These are phyloP conservation scores for Dunaliella sp. DNA, from an alignment of 139 green algal species.

Conservation along the genomic window DNA sequence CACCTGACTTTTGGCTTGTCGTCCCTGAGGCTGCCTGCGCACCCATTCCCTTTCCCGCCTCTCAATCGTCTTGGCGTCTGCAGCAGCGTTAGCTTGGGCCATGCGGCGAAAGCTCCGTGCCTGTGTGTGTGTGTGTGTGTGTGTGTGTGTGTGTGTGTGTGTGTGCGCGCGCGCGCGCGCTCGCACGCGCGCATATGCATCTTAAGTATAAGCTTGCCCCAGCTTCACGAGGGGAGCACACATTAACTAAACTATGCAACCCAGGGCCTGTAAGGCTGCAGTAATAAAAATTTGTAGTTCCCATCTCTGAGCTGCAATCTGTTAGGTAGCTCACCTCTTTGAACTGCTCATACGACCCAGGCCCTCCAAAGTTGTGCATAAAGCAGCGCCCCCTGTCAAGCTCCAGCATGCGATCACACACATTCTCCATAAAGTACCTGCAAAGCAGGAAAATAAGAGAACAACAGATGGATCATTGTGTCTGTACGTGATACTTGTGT, in stretches of 20 bases:
- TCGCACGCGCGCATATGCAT: too few species aligned
- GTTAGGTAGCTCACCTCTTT: too few species aligned
- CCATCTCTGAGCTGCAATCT: too few species aligned
- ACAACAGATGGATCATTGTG: neutral
- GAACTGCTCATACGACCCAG: slow-evolving; percentile 54
- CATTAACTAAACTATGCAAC: neutral
- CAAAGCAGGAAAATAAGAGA: neutral
- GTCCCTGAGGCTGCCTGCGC: slow-evolving; percentile 67
- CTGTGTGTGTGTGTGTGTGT: slow-evolving; percentile 13
- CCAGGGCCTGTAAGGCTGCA: too few species aligned
- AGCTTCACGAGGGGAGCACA: too few species aligned
- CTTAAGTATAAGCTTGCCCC: neutral
- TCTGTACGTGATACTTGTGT: neutral
- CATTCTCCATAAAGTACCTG: slow-evolving; percentile 68
- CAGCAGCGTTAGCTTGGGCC: slow-evolving; percentile 37
- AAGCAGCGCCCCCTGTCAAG: slow-evolving; percentile 58
- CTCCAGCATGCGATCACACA: slow-evolving; percentile 73
- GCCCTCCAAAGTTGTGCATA: slow-evolving; percentile 64
- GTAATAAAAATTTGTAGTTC: too few species aligned
- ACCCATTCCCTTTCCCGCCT: slow-evolving; percentile 81
- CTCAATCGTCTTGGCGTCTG: slow-evolving; percentile 61
- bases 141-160: too few species aligned
- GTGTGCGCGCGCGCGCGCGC: too few species aligned
- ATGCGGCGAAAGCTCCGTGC: slow-evolving; percentile 49
- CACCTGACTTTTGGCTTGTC: slow-evolving; percentile 43